Base-by-base conservation (phyloP, 1,139 yeast genomes). In the Fermentozyma sake region DNA sequence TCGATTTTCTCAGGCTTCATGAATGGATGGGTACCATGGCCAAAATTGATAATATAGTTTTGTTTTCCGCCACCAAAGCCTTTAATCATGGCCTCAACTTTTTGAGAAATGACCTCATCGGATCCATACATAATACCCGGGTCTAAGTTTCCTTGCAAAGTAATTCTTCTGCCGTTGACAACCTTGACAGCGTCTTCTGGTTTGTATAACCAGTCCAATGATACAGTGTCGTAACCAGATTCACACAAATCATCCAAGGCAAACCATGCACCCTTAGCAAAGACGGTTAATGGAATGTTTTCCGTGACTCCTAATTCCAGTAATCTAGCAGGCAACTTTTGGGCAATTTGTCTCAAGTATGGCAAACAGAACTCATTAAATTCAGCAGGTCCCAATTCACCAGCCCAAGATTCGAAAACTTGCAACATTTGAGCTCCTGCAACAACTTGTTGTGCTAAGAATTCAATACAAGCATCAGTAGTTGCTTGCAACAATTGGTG, bases 391-490 rank as follows among this genome's bases (percentile, higher is more conserved):
- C 95, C 93, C 37, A 91, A 69, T 58, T 91, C 97, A 32, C 97
- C 95, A 27, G 96, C 98, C 96, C 96, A 89, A 14, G 96, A 84
- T 51, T 91, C 98, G 51, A 91, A 91, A 17, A 91, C 86, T 58
- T 91, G 98, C 37, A 91, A 68, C 79, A 91, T 87, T 61, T 91
- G 98, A 16, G 97, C 97, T 39, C 98, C 98, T 2, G 98, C 98
- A 41, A 80, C 79, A 27, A 91, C 96, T 58, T 91, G 98, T 46
- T 82, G 85, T 4, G 95, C 95, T 50, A 91, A 70, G 48, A 89
- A 93, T 51, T 91, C 97, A 22, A 89, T 66, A 34, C 96, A 94
- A 22, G 86, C 87, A 39, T 86, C 93, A 12, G 96, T 82, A 39
- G 81, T 79, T 31, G 80, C 80, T 52, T 79, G 84, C 39, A 91